Base-by-base conservation (phyloP, 2,329 filamentous ascomycete species). In the Corinectria fuckeliana region DNA sequence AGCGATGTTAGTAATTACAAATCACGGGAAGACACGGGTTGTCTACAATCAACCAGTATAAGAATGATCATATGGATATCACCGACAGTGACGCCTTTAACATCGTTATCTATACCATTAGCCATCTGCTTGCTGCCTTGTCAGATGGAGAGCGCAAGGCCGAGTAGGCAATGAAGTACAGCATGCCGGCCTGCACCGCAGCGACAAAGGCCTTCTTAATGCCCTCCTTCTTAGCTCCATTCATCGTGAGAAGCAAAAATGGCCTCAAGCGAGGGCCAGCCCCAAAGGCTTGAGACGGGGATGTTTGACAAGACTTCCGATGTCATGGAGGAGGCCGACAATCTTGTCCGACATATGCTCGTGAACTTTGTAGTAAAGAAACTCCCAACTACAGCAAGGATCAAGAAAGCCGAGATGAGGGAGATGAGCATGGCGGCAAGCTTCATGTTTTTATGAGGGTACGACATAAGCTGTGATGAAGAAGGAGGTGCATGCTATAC, bases 151-250 rank as follows among this genome's bases (percentile, higher is more conserved):
- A 91, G 77, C 1, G 85, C 86, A 69, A 90, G 6, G 86, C 86
- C 2, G 85, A 82, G 63, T 88, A 90, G 4, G 87, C 85, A 63
- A 91, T 84, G 62, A 91, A 90, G 70, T 89, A 91, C 6, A 90
- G 75, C 14, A 84, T 72, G 9, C 87, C 87, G 7, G 85, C 80
- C 68, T 89, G 86, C 0, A 84, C 72, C 4, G 83, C 88, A 23
- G 83, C 79, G 1, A 82, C 79, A 1, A 81, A 73, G 0, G 85
- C 82, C 69, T 89, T 90, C 62, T 85, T 84, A 59, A 86, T 79
- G 2, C 82, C 86, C 21, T 83, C 78, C 9, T 74, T 77, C 47
- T 81, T 78, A 3, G 86, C 82, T 3, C 75, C 72, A 23, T 76
- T 77, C 45, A 89, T 79, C 14, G 82, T 79, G 1, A n/a, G 75